These are phyloP conservation scores for Chrysosphaeria jannelii DNA, from an alignment of 2,329 filamentous ascomycete species.

Conservation along the genomic window DNA sequence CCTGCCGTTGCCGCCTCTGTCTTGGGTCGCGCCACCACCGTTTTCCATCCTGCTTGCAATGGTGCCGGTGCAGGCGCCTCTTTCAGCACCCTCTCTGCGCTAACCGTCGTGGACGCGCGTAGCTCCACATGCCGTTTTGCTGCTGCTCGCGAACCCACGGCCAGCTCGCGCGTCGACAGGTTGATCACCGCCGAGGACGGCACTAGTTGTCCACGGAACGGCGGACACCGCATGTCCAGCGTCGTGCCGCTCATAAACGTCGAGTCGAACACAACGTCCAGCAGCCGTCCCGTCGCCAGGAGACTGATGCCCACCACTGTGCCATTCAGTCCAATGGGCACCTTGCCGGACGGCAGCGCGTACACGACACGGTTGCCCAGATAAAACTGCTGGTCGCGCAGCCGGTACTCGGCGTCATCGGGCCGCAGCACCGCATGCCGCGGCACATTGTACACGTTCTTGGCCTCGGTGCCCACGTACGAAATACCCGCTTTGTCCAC, in stretches of 20 bases:
- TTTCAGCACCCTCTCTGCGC: too few relatives aligned
- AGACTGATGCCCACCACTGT: slow-evolving; percentile 88
- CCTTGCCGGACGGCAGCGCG: slow-evolving; percentile 72
- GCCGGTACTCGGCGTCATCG: slow-evolving; percentile 77
- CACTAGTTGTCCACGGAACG: slow-evolving; percentile 84
- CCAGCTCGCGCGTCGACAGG: slow-evolving; percentile 50
- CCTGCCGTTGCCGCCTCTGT: slow-evolving; percentile 12
- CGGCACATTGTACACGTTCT: slow-evolving; percentile 53
- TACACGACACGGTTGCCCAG: slow-evolving; percentile 85
- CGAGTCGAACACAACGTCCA: slow-evolving; percentile 81
- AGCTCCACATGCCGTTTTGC: too few relatives aligned
- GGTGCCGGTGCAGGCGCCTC: slow-evolving; percentile 24
- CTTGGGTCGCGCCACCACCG: slow-evolving; percentile 12
- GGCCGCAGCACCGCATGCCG: slow-evolving; percentile 73
- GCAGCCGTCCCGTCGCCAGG: slow-evolving; percentile 48
- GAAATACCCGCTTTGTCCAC: slow-evolving; percentile 28
- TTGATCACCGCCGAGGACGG: slow-evolving; percentile 72
- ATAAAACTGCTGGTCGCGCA: slow-evolving; percentile 54
- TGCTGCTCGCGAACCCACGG: slow-evolving; percentile 31
- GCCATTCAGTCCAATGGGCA: slow-evolving; percentile 71
- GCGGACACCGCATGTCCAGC: slow-evolving; percentile 63
- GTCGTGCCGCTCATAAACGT: slow-evolving; percentile 95
- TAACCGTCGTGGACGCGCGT: too few relatives aligned
- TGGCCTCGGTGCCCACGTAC: slow-evolving; percentile 23
- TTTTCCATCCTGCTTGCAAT: slow-evolving; percentile 23